Base-by-base conservation (phyloP, 2,329 filamentous ascomycete species). In the Allantophomopsis lycopodina region DNA sequence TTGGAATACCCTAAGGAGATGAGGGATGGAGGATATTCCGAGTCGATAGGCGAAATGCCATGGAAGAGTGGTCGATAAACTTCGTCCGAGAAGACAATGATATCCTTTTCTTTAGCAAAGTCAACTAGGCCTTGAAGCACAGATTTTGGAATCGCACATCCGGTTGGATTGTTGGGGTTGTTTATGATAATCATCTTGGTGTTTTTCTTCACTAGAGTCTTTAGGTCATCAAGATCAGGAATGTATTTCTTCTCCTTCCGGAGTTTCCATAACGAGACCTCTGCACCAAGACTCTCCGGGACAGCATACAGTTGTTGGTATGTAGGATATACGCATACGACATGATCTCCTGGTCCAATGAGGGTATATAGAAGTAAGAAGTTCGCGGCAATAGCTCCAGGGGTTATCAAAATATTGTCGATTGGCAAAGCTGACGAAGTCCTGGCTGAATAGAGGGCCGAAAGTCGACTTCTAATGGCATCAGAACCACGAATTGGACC, bases 41-140 rank as follows among this genome's bases (percentile, higher is more conserved):
- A 17, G 38, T 54, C 48, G 15, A 49, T 39, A 12, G 54, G 51
- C 17, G 53, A 45, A 38, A 55, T 46, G 30, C 49, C 44, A 20
- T 93, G 84, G 63, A 87, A 93, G 3, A 94, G 64, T 0, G 86
- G 87, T 1, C 83, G 71, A 58, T 89, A 94, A 17, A 91, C 85
- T 60, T 94, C 85, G 52, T 93, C 84, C 7, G 72, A 73, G 42
- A 89, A 64, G 39, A 94, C 62, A 37, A 71, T 73, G 40, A 91
- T 77, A 40, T 69, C 65, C 31, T 73, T 69, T 31, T 71, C 61
- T 40, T 66, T 62, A 2, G 83, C 83, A 40, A 88, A 60, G 3
- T 71, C 64, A 31, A 84, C 62, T 44, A 91, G 69, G 3, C 68
- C 52, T 40, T 73, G 57, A 1, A 93, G 65, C 11, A 74, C 66